Evolutionary conservation across 164 flowering plant species (phyloP).

Genomic region (Tetracentron sinense): DNA sequence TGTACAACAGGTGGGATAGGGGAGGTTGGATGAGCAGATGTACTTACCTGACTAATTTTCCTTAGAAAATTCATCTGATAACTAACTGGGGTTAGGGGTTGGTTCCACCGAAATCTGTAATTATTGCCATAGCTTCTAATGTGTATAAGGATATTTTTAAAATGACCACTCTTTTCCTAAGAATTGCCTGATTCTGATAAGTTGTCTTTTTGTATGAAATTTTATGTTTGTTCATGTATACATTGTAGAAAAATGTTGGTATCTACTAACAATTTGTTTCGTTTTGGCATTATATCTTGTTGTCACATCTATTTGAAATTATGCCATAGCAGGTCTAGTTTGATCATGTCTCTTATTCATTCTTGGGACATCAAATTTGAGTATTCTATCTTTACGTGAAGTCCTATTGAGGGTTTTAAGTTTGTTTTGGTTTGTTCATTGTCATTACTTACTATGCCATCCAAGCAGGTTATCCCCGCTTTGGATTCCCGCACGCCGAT

Average conservation of each 20-base stretch:
- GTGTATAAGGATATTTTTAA: too few species aligned
- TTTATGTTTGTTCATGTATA: too few species aligned
- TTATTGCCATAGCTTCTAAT: neutral
- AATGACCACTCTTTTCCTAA: too few species aligned
- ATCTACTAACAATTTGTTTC: neutral
- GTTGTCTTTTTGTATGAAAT: too few species aligned
- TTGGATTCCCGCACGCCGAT: constrained; percentile 86
- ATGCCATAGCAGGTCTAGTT: neutral
- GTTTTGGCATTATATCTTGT: neutral
- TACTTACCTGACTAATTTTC: neutral
- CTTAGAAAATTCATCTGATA: neutral
- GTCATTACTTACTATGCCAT: neutral
- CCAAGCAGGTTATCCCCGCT: constrained; percentile 86
- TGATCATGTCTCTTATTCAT: neutral
- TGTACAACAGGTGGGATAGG: neutral
- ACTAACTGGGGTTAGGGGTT: neutral
- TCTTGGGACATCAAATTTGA: too few species aligned
- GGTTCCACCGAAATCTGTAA: neutral
- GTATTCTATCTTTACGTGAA: too few species aligned
- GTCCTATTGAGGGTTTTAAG: too few species aligned
- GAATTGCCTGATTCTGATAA: too few species aligned
- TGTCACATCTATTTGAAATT: neutral
- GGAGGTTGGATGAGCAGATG: neutral
- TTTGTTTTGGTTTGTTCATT: neutral
- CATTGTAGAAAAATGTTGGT: neutral